Evolutionary conservation across 1,284 basidiomycete species (phyloP), one percentile per base, ranked within the genome.

Genomic region (Tylopilus sp.): DNA sequence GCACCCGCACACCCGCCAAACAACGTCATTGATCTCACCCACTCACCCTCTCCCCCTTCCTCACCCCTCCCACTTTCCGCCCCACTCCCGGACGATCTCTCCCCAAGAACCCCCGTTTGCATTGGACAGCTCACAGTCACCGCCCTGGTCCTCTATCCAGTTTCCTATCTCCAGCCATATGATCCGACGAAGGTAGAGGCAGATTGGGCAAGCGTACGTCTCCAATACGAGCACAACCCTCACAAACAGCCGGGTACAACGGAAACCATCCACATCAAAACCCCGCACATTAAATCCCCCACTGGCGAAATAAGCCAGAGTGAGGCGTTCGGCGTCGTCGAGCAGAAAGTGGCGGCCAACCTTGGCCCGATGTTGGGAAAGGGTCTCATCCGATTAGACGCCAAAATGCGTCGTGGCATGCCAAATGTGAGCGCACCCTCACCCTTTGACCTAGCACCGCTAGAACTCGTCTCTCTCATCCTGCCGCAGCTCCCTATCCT

Each of bases 121-220:
- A 94, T 97, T 49, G 93, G 93, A 2, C 86, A 90, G 46, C 74
- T 97, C 42, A 75, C 78, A 36, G 85, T 86, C 9, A 88, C 86
- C 13, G 92, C 90, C 4, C 78, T 96, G 40, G 84, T 96, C 47
- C 75, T 95, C 8, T 94, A 94, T 68, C 92, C 91, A 3, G 79
- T 87, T n/a, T 63, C 76, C 19, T 93, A 92, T 61, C 71, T 91
- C 18, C 65, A 76, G 26, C 70, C 76, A 7, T 78, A 76, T 49
- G 71, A 76, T 58, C 66, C 68, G 42, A 59, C 65, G 42, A 63
- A 54, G 4, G 60, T 66, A 26, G 76, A 82, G 9, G 69, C 72
- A 6, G 89, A 93, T 55, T 92, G 89, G 83, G 81, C 82, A 9
- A 74, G 78, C 36, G 89, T 94, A 28, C 84, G 86, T 55, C 73